Conservation (phyloP, 345 rosid genomes). For the Crucihimalaya himalaica region DNA sequence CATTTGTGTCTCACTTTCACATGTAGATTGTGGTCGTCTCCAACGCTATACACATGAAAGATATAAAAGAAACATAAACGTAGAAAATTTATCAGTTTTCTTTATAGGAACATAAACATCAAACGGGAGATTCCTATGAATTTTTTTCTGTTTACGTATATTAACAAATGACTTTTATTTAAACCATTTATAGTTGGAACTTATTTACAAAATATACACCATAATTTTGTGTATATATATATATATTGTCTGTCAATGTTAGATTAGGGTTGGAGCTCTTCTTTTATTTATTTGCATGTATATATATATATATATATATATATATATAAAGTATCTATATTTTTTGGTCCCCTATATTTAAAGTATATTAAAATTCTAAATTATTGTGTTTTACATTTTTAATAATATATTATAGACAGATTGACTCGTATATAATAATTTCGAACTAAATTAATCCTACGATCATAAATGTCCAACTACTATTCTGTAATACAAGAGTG, state of each 20-base stretch:
- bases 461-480: conserved; percentile 31
- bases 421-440: background rate
- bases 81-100: background rate
- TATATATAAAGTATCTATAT: too few relatives aligned
- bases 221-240: too few relatives aligned
- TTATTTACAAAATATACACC: background rate
- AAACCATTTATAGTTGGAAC: background rate
- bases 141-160: too few relatives aligned
- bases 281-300: background rate
- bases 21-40: background rate
- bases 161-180: too few relatives aligned
- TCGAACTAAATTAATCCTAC: background rate
- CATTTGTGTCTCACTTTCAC: background rate
- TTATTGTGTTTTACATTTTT: background rate
- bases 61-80: background rate
- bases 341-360: too few relatives aligned
- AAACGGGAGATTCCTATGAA: background rate
- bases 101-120: background rate
- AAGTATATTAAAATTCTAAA: background rate
- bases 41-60: background rate
- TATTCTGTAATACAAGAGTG: background rate
- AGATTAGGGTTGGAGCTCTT: background rate
- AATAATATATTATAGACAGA: background rate
- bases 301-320: background rate
- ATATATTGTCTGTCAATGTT: background rate